Evolutionary conservation across 306 rosid species (phyloP).

Genomic region (Gastrolobium villosum): DNA sequence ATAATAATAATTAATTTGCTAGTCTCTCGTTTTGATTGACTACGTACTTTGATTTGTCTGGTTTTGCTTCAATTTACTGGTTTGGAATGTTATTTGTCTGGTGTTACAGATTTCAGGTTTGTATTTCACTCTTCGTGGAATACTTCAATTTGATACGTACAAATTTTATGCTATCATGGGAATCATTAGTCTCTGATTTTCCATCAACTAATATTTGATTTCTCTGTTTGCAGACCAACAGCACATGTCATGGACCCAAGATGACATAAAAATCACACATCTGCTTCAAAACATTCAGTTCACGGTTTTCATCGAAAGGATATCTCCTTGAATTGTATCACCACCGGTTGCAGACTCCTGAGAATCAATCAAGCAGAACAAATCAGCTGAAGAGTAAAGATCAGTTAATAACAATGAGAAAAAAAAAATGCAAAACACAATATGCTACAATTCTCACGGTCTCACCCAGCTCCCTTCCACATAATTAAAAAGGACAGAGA

Average conservation of each 20-base stretch:
- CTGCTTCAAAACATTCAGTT: conserved; percentile 32
- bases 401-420: conserved; percentile 22
- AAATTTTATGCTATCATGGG: conserved; percentile 17
- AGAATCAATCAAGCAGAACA: conserved; percentile 52
- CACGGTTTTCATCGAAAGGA: conserved; percentile 31
- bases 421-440: neutral
- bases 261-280: conserved; percentile 2
- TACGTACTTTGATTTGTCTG: conserved; percentile 11
- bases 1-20: neutral
- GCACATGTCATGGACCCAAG: conserved; percentile 30
- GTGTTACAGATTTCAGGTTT: neutral
- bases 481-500: neutral
- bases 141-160: conserved; percentile 8
- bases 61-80: neutral
- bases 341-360: conserved; percentile 53
- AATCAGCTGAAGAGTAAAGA: conserved; percentile 42
- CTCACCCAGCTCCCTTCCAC: conserved; percentile 19
- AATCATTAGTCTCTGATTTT: conserved; percentile 17
- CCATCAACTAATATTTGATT: conserved; percentile 20
- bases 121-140: neutral
- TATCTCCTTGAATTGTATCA: conserved; percentile 30
- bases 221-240: conserved; percentile 12
- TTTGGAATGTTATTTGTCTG: neutral
- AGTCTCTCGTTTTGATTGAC: too few species aligned
- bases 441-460: neutral